These are phyloP conservation scores for Cercospora canescens DNA, from an alignment of 2,329 filamentous ascomycete genomes.

Conservation along the genomic window DNA sequence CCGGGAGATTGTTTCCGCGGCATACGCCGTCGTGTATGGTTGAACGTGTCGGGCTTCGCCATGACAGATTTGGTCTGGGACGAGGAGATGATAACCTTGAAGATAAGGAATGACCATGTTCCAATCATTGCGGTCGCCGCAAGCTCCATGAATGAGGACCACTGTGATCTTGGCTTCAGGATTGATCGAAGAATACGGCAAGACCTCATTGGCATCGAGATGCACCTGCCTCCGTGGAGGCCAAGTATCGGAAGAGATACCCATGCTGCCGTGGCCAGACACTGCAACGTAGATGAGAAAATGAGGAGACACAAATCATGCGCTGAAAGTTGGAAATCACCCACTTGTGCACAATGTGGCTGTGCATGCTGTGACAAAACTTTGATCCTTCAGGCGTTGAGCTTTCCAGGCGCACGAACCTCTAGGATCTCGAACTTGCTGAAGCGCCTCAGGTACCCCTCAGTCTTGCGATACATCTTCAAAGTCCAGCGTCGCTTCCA, in stretches of 20 bases:
- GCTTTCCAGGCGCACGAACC: conserved; percentile 1
- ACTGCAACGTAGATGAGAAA: not conserved
- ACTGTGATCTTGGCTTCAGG: conserved; percentile 18
- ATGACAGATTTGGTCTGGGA: conserved; percentile 29
- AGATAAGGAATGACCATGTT: conserved; percentile 26
- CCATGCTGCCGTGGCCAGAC: not conserved
- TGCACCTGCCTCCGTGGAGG: not conserved
- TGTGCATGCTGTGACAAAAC: not conserved
- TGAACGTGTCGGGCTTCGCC: conserved; percentile 22
- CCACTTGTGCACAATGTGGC: not conserved
- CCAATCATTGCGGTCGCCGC: conserved; percentile 24
- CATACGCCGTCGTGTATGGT: conserved; percentile 25
- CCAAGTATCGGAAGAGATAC: not conserved
- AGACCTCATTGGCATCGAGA: not conserved
- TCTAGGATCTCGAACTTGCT: conserved; percentile 68
- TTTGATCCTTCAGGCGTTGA: not conserved
- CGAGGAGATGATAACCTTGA: conserved; percentile 26
- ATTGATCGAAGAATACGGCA: conserved; percentile 17
- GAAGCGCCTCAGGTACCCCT: conserved; percentile 67
- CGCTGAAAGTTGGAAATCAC: not conserved
- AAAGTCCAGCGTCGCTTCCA: conserved; percentile 39
- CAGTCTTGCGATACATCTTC: conserved; percentile 70
- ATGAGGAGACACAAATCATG: not conserved
- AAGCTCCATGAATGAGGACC: conserved; percentile 30
- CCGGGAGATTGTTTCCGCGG: conserved; percentile 23